phyloP scores from a whole-genome alignment of 495 filamentous ascomycete species.

The Elasticomyces elasticus region DNA sequence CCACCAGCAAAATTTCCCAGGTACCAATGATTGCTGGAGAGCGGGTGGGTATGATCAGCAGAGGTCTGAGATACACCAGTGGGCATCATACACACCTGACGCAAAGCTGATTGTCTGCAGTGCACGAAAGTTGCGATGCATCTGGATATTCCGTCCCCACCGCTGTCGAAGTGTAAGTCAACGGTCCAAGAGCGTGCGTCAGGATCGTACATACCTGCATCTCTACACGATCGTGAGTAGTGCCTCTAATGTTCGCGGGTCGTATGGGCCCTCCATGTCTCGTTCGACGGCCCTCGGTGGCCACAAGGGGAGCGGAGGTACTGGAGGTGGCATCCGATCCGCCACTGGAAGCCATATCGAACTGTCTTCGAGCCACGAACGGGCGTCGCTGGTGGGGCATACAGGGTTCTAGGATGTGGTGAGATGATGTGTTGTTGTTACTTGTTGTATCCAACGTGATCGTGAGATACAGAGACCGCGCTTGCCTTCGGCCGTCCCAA shows the following conservation, averaged over 20 bases:
- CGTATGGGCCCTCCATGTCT: neutral
- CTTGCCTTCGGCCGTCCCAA: too few relatives aligned
- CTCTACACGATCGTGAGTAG: neutral
- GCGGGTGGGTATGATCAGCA: too few relatives aligned
- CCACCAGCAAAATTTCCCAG: constrained; percentile 1
- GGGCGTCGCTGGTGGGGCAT: neutral
- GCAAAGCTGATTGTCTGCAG: neutral
- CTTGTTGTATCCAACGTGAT: too few relatives aligned
- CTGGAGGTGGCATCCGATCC: neutral
- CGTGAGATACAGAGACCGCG: too few relatives aligned
- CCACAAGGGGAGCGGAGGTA: neutral
- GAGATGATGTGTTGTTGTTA: neutral
- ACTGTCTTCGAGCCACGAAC: neutral
- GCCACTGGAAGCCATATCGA: neutral
- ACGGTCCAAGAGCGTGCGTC: neutral
- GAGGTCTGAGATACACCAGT: too few relatives aligned
- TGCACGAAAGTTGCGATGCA: neutral
- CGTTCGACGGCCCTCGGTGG: neutral
- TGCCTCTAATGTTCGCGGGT: neutral
- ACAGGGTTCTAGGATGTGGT: neutral
- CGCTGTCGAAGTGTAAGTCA: neutral
- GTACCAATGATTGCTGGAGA: constrained; percentile 2
- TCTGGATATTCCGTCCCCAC: neutral
- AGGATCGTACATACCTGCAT: neutral
- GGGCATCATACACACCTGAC: too few relatives aligned